Conservation (phyloP, 768 basidiomycete species). For the Sarcomyxa edulis region DNA sequence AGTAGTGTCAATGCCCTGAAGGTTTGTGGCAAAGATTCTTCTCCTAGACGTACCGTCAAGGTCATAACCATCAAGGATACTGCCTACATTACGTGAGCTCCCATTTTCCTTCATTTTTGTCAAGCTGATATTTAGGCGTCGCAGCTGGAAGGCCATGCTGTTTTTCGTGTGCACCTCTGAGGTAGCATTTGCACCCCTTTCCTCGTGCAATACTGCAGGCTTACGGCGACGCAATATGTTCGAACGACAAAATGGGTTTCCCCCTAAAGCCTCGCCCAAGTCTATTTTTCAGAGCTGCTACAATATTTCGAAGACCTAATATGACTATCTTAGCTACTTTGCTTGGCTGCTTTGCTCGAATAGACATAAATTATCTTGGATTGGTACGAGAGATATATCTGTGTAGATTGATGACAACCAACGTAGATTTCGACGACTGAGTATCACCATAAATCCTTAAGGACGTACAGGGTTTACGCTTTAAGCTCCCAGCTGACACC, state of each 20-base stretch:
- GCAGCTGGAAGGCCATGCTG: slow-evolving; percentile 8
- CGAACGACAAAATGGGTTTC: slow-evolving; percentile 2
- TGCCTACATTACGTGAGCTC: slow-evolving; percentile 7
- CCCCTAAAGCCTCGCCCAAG: slow-evolving; percentile 7
- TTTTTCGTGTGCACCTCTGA: slow-evolving; percentile 8
- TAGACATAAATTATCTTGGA: too few species aligned
- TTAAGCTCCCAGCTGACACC: slow-evolving; percentile 95
- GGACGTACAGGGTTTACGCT: too few species aligned
- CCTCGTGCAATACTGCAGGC: background rate
- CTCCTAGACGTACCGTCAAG: slow-evolving; percentile 3
- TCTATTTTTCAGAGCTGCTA: slow-evolving; percentile 8
- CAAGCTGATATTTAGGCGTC: too few species aligned
- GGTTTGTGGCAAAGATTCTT: background rate
- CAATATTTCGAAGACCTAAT: background rate
- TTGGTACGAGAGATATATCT: too few species aligned
- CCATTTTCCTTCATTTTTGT: background rate
- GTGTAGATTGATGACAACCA: too few species aligned
- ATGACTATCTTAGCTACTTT: background rate
- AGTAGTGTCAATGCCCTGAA: too few species aligned
- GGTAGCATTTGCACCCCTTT: slow-evolving; percentile 6
- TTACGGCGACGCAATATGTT: background rate
- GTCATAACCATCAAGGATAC: background rate
- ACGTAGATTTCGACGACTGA: too few species aligned
- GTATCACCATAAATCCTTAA: too few species aligned
- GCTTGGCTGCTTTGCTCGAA: slow-evolving; percentile 1